phyloP scores from a whole-genome alignment of 192 early-diverging fungal species.

The Podila clonocystis region DNA sequence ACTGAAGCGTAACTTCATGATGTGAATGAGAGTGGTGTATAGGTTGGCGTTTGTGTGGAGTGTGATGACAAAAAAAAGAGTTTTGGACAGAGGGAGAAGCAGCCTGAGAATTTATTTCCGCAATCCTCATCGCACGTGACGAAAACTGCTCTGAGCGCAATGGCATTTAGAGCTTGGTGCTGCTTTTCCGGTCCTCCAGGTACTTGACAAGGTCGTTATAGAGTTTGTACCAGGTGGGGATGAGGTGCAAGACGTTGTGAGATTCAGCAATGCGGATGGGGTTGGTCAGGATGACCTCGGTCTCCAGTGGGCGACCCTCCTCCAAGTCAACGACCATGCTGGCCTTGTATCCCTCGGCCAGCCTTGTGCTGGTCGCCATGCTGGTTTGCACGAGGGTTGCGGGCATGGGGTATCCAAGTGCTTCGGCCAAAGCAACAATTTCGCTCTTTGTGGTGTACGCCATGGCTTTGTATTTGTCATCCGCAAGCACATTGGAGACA shows the following conservation, averaged over 20 bases:
- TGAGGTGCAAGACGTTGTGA: constrained; percentile 32
- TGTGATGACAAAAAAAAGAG: neutral
- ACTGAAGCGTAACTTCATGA: constrained; percentile 91
- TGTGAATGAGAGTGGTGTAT: neutral
- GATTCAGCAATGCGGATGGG: constrained; percentile 50
- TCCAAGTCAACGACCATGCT: constrained; percentile 56
- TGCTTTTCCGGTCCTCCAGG: constrained; percentile 5
- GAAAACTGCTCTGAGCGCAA: too few species aligned
- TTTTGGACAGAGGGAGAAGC: neutral
- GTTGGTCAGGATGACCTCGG: constrained; percentile 49
- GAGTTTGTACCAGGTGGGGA: constrained; percentile 42
- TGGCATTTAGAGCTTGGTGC: neutral
- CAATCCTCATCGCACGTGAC: neutral
- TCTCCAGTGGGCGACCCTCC: constrained; percentile 53
- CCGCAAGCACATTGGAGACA: constrained; percentile 58
- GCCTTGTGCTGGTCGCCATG: constrained; percentile 49
- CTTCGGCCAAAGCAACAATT: constrained; percentile 63
- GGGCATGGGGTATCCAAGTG: constrained; percentile 54
- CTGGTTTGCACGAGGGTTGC: constrained; percentile 24
- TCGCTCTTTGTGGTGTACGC: constrained; percentile 62
- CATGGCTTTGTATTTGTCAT: constrained; percentile 55
- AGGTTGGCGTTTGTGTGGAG: neutral
- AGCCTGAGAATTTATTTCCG: neutral
- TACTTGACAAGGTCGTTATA: constrained; percentile 41
- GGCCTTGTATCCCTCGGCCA: constrained; percentile 57